Percentiles rank a stretch among this genome's conserved stretches.
Conservation (phyloP, 2,329 filamentous ascomycete genomes). For the Aspergillus japonicus region DNA sequence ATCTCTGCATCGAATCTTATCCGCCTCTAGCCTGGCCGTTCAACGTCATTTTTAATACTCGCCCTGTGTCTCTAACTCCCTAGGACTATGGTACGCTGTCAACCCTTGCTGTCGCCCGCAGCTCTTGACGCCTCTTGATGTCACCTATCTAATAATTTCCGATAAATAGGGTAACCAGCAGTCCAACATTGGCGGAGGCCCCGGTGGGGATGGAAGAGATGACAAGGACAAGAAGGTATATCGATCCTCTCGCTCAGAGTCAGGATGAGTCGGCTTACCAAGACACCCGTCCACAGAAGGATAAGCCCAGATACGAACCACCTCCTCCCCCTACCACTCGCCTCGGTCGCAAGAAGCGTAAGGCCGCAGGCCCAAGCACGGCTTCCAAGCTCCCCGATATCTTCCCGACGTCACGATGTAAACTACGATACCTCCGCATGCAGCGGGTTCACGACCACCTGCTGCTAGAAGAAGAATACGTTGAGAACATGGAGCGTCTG, state of each 20-base stretch:
- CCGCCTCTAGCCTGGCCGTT: neutral
- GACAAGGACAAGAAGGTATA: conserved; percentile 90
- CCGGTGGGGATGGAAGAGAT: conserved; percentile 72
- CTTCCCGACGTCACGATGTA: conserved; percentile 95
- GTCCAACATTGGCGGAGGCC: conserved; percentile 77
- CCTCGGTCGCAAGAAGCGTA: conserved; percentile 98
- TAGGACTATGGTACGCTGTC: conserved; percentile 36
- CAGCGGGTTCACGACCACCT: conserved; percentile 98
- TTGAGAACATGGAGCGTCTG: conserved; percentile 96
- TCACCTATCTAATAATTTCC: conserved; percentile 23
- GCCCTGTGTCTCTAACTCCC: conserved; percentile 11
- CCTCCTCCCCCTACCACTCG: conserved; percentile 95
- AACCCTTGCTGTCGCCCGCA: conserved; percentile 9
- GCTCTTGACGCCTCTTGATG: conserved; percentile 5
- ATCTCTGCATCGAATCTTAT: conserved; percentile 15
- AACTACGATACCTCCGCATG: conserved; percentile 94
- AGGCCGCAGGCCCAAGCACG: conserved; percentile 85
- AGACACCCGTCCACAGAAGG: conserved; percentile 66
- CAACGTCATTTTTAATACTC: too few species aligned
- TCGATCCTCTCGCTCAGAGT: neutral
- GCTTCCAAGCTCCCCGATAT: conserved; percentile 92
- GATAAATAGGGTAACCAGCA: conserved; percentile 55
- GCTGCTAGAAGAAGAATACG: conserved; percentile 94
- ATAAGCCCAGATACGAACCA: conserved; percentile 99
- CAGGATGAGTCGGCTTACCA: neutral